Evolutionary conservation across 2,329 filamentous ascomycete genomes (phyloP), one percentile per base, ranked within the genome.

Genomic region (Fusarium sp.): DNA sequence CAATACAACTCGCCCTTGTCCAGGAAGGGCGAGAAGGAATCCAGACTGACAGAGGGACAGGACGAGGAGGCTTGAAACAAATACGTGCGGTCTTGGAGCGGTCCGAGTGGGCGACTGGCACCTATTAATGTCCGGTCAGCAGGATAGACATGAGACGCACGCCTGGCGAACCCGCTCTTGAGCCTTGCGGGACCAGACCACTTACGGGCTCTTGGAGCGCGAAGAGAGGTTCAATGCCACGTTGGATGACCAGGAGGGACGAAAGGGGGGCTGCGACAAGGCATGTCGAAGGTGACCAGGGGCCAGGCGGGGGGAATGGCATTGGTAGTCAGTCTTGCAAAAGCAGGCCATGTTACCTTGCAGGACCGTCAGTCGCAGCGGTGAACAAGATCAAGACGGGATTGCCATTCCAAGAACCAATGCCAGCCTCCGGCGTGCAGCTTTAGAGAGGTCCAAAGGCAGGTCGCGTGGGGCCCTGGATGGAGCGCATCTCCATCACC

Each of bases 71-170:
- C 62, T 73, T 73, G 73, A 75, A 75, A 75, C 73, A 75, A 74
- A 69, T 63, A 68, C 55, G 61, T 49, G 64, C 63, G 62, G 61
- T 61, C 59, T 71, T 72, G 62, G 54, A 62, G 70, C 60, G 51
- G 65, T 61, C 55, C 68, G 40, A 63, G 66, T 63, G 73, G 73
- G 67, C 67, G 69, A 55, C 63, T 68, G 60, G 65, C 67, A 73
- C 72, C 73, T 75, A 74, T 75, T 75, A 75, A 75, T 74, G 72
- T 69, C 65, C 46, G 72, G 67, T 69, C 67, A 68, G 64, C 68
- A 70, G 71, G 69, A 65, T 69, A 63, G 64, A 73, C 65, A 71
- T 72, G 68, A 71, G 65, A 73, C 73, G 66, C 55, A 72, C 63
- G 65, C 67, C 61, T 67, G 65, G 60, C 63, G 60, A 70, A 69